Base-by-base conservation (phyloP, 768 basidiomycete species). In the Pholiota molesta region DNA sequence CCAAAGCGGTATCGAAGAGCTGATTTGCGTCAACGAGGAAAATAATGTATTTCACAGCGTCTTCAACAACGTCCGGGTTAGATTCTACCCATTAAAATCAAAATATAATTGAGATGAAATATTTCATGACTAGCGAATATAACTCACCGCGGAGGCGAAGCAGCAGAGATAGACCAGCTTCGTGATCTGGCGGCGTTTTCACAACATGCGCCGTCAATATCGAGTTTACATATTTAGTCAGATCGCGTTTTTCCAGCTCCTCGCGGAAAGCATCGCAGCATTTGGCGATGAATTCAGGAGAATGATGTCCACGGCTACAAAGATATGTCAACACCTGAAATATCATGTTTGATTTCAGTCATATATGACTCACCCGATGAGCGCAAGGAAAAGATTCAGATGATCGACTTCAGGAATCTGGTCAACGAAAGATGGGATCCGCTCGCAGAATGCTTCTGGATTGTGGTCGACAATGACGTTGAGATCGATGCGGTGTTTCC, bases 31-130 rank as follows among this genome's bases (percentile, higher is more conserved):
- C 94, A 19, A 95, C 94, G 33, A 99, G 85, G 82, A 99, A 99
- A 73, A 99, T 98, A 72, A 99, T 90, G 71, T 99, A 99, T 72
- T 96, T 98, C 69, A 99, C 92, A 6, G 97, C 97, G 61, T 98
- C 96, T 71, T 99, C 96, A 14, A 97, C 93, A 2, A 95, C 74
- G 28, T 86, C 81, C 0, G 91, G 86, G 64, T 93, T 83, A 9
- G 80, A 76, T 29, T 83, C 72, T 89, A 60, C 8, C 49, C 29
- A 33, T 16, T 49, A 80, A 42, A 59, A 52, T 26, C 19, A 31
- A 35, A 56, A n/a, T n/a, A n/a, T n/a, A n/a, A n/a, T n/a, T n/a
- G n/a, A n/a, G n/a, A n/a, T n/a, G n/a, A n/a, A n/a, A n/a, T n/a
- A n/a, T n/a, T n/a, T n/a, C n/a, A n/a, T n/a, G n/a, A n/a, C 57